A percentile compares a stretch with the other conserved stretches of the same genome.
phyloP scores from a whole-genome alignment of 371 early-diverging fungal species.

The Mycotypha africana region DNA sequence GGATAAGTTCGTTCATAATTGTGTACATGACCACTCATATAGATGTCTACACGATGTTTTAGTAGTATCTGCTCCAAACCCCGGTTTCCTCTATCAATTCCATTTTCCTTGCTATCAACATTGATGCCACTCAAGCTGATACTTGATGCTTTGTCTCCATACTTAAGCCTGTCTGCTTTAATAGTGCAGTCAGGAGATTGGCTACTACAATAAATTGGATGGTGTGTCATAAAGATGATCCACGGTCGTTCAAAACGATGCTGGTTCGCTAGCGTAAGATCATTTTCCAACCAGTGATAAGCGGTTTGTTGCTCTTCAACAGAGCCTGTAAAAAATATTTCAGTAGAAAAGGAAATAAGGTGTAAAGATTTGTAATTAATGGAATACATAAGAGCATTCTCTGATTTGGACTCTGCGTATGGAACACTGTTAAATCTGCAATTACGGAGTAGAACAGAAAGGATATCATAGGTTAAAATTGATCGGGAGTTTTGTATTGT shows the following conservation, averaged over 20 bases:
- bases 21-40: slow-evolving; percentile 32
- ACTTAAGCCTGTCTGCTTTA: slow-evolving; percentile 22
- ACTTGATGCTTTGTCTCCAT: too few species aligned
- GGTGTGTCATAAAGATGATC: slow-evolving; percentile 38
- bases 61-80: slow-evolving; percentile 25
- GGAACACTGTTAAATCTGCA: slow-evolving; percentile 31
- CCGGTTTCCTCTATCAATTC: too few species aligned
- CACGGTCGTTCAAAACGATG: slow-evolving; percentile 33
- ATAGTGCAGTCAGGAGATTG: slow-evolving; percentile 19
- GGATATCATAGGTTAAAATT: background rate
- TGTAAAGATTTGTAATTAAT: slow-evolving; percentile 41
- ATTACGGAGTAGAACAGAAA: background rate
- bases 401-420: slow-evolving; percentile 27
- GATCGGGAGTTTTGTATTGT: background rate
- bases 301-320: slow-evolving; percentile 22
- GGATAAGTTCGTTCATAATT: slow-evolving; percentile 40
- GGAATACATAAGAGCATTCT: slow-evolving; percentile 31
- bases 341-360: slow-evolving; percentile 39
- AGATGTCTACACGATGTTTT: too few species aligned
- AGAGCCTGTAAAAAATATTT: slow-evolving; percentile 30
- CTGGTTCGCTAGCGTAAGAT: slow-evolving; percentile 28
- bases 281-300: slow-evolving; percentile 36
- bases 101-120: too few species aligned
- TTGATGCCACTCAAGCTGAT: too few species aligned
- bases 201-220: slow-evolving; percentile 29